Evolutionary conservation across 2,329 filamentous ascomycete species (phyloP).

Genomic region (Fusarium globosum): DNA sequence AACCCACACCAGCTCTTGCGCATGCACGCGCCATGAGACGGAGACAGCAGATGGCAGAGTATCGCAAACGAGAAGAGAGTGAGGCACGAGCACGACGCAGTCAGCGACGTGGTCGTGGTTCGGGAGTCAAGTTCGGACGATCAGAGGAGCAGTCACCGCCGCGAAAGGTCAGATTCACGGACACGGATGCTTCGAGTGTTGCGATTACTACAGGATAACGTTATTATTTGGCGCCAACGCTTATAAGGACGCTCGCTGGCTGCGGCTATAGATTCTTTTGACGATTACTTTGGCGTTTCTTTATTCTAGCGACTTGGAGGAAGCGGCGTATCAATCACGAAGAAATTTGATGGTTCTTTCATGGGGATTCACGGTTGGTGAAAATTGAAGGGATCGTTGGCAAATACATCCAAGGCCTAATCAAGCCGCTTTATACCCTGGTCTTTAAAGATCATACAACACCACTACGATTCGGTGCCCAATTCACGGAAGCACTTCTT

Average conservation of each 20-base stretch:
- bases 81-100: constrained; percentile 69
- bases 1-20: constrained; percentile 70
- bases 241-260: not conserved
- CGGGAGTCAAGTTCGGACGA: constrained; percentile 41
- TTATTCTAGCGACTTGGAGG: not conserved
- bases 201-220: constrained; percentile 48
- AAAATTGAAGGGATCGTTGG: constrained; percentile 11
- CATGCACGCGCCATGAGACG: constrained; percentile 67
- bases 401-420: constrained; percentile 24
- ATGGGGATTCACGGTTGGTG: not conserved
- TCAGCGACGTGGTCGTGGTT: constrained; percentile 58
- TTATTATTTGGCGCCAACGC: not conserved
- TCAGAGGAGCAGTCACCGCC: constrained; percentile 36
- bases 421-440: constrained; percentile 32
- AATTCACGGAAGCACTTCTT: constrained; percentile 6
- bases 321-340: not conserved
- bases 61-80: constrained; percentile 68
- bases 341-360: constrained; percentile 5
- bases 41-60: constrained; percentile 70
- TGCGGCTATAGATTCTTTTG: constrained; percentile 8
- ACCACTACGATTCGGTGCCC: not conserved
- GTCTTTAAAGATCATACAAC: constrained; percentile 19
- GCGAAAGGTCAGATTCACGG: constrained; percentile 55
- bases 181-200: constrained; percentile 51
- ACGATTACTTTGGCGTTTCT: constrained; percentile 30